These are phyloP conservation scores for Pezicula radicicola DNA, from an alignment of 2,329 filamentous ascomycete species.

Conservation along the genomic window DNA sequence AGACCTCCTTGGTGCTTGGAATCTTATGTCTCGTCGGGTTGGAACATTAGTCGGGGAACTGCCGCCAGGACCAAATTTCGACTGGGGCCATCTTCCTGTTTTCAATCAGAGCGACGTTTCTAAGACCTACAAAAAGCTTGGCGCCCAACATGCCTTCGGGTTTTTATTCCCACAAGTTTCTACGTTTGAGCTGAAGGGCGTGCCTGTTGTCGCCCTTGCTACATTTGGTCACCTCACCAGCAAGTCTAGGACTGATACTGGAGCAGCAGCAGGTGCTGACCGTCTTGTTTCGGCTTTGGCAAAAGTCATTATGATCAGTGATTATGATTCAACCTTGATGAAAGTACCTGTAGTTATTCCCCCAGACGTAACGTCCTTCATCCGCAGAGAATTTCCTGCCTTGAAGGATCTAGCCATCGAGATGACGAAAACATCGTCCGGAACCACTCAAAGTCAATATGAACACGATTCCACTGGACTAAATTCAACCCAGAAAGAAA, in stretches of 20 bases:
- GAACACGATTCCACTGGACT: no score
- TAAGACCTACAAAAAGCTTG: slow-evolving; percentile 8
- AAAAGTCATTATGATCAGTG: slow-evolving; percentile 7
- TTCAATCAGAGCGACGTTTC: slow-evolving; percentile 9
- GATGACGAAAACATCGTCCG: no score
- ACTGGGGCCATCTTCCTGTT: slow-evolving; percentile 22
- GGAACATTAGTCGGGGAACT: background rate
- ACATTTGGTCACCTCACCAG: slow-evolving; percentile 19
- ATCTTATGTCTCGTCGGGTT: slow-evolving; percentile 20
- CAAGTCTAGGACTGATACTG: background rate
- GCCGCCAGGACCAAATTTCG: slow-evolving; percentile 5
- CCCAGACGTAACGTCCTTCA: slow-evolving; percentile 10
- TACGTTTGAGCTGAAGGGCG: slow-evolving; percentile 3
- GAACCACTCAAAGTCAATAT: no score
- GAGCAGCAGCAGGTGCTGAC: slow-evolving; percentile 3
- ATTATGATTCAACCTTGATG: slow-evolving; percentile 6
- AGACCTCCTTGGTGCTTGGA: slow-evolving; percentile 29
- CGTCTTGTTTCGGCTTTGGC: slow-evolving; percentile 10
- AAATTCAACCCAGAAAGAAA: no score
- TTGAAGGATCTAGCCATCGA: no score
- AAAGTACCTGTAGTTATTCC: background rate
- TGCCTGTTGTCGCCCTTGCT: slow-evolving; percentile 21
- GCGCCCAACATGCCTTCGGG: slow-evolving; percentile 13
- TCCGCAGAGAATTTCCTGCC: background rate
- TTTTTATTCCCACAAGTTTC: slow-evolving; percentile 17